Evolutionary conservation across 352 stramenopile genomes (phyloP), one percentile per base, ranked within the genome.

Genomic region (Plasmopara viticola): DNA sequence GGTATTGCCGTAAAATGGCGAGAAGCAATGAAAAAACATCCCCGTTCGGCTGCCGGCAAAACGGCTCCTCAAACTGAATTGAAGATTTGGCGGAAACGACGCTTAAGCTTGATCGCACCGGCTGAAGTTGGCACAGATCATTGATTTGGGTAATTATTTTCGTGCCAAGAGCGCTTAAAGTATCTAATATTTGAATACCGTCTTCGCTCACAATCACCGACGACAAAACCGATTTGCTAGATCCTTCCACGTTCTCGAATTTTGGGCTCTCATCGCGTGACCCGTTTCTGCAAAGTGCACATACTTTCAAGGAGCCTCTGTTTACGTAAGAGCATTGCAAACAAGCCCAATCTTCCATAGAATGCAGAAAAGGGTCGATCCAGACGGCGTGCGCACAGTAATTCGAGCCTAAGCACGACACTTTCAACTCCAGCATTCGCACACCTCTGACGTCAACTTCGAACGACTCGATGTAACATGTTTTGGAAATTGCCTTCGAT

Each of bases 331-430:
- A 64, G 31, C 84, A 94, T 44, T 78, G 67, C 0, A 28, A 53
- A 41, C 84, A 94, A 10, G 47, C 44, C 84, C 84, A 94, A 33
- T 94, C 80, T 35, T 89, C 64, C 20, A 90, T 48, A 31, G 76
- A 57, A 44, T 78, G 64, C 49, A 90, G 62, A 28, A 69, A 79
- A 41, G 84, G 82, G 50, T 93, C 82, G 12, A 94, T 62, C 79
- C 81, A 94, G 31, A 94, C 60, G 10, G 84, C 78, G 44, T 93
- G 81, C 0, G 81, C 82, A 46, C 72, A 89, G 15, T 87, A 68
- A 54, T 94, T 93, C 7, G 78, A 90, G 2, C 81, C 84, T 9
- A 70, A 37, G 34, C 84, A 94, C 4, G 65, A 74, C 10, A 84
- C 80, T 20, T 67, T 72, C 7, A 94, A 57, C 35, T 91, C 78